These are phyloP conservation scores for Mycena kentingensis DNA, from an alignment of 768 basidiomycete species.

Conservation along the genomic window DNA sequence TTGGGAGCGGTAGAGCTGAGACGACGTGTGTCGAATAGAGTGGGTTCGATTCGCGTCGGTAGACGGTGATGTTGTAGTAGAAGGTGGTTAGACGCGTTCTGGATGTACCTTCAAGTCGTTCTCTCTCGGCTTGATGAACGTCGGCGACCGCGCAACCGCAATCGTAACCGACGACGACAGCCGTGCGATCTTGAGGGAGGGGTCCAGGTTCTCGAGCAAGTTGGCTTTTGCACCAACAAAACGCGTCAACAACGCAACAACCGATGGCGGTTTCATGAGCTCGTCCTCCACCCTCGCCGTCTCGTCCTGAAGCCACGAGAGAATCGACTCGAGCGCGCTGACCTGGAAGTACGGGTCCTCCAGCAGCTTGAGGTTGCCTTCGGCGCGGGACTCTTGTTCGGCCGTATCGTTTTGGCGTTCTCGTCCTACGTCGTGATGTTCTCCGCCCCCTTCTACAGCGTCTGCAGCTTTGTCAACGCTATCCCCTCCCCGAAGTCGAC, in stretches of 20 bases:
- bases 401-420: conserved; percentile 79
- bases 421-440: conserved; percentile 66
- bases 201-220: conserved; percentile 89
- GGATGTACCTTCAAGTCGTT: too few species aligned
- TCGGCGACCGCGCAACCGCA: conserved; percentile 70
- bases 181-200: conserved; percentile 89
- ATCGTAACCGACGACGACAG: conserved; percentile 74
- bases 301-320: conserved; percentile 96
- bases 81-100: too few species aligned
- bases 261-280: conserved; percentile 62
- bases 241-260: conserved; percentile 72
- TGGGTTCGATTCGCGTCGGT: conserved; percentile 35
- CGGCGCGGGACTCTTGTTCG: conserved; percentile 66
- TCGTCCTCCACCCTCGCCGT: conserved; percentile 91
- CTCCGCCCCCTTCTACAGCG: conserved; percentile 58
- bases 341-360: conserved; percentile 92
- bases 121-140: conserved; percentile 87
- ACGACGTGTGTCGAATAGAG: conserved; percentile 65
- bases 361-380: conserved; percentile 64
- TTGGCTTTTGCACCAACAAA: conserved; percentile 87
- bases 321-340: conserved; percentile 85
- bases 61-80: too few species aligned
- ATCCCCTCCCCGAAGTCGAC: conserved; percentile 97
- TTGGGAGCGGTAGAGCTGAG: conserved; percentile 73
- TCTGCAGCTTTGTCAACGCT: conserved; percentile 82